Evolutionary conservation across 257 asterid species (phyloP).

Genomic region (Solanum bukasovii): DNA sequence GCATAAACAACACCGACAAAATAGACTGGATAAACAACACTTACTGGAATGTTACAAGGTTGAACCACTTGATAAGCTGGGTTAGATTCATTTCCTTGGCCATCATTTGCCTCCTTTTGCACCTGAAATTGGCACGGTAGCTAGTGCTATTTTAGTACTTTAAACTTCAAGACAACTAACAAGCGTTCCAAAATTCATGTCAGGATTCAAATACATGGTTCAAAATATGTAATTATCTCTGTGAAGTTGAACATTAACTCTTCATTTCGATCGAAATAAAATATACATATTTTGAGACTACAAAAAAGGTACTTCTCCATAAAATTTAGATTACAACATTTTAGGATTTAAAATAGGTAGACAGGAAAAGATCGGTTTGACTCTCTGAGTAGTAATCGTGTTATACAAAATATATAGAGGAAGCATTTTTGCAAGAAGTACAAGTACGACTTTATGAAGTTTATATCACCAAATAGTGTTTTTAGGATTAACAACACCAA

Average conservation of each 20-base stretch:
- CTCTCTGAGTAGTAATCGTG: neutral
- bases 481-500: neutral
- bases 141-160: neutral
- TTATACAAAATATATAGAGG: neutral
- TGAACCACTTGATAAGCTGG: slow-evolving; percentile 1
- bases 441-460: neutral
- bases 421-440: neutral
- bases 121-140: neutral
- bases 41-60: slow-evolving; percentile 8
- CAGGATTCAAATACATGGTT: neutral
- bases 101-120: neutral
- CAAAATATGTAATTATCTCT: neutral
- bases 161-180: neutral
- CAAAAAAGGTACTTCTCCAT: neutral
- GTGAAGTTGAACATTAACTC: neutral
- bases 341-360: neutral
- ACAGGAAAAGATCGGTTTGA: neutral
- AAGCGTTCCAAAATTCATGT: neutral
- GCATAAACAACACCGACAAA: neutral
- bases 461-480: neutral
- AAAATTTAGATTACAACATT: neutral
- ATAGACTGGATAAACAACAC: neutral
- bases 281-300: neutral
- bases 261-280: neutral
- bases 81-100: neutral